Percentiles rank a stretch among this genome's conserved stretches.
phyloP scores from a whole-genome alignment of 1,284 basidiomycete genomes.

The Earliella scabrosa region DNA sequence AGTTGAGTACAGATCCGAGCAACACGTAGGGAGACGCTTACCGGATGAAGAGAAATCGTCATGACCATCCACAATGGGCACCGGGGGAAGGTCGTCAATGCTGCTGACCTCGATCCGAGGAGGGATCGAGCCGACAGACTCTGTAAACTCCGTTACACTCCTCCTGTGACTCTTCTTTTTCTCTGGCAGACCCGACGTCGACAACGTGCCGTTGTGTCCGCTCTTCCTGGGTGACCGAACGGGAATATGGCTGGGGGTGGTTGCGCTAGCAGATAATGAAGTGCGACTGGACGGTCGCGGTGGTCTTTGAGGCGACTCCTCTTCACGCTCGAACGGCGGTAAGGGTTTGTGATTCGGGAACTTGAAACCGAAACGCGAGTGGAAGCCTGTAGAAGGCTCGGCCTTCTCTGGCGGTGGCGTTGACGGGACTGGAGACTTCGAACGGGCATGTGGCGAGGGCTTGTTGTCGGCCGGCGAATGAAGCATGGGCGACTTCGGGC shows the following conservation, averaged over 20 bases:
- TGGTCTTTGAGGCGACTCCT: constrained; percentile 34
- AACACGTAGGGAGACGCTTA: constrained; percentile 26
- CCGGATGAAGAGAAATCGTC: constrained; percentile 37
- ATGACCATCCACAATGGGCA: constrained; percentile 22
- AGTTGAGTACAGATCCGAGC: background rate
- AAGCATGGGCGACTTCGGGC: constrained; percentile 28
- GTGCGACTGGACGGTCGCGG: constrained; percentile 33
- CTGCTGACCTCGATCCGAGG: constrained; percentile 25
- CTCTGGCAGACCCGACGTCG: constrained; percentile 7
- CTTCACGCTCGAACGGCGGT: constrained; percentile 45
- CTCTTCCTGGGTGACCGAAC: constrained; percentile 40
- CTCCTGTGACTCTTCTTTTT: constrained; percentile 34
- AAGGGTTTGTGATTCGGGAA: constrained; percentile 41
- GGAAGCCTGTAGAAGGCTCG: constrained; percentile 20
- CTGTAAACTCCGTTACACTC: constrained; percentile 35
- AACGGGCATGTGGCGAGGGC: constrained; percentile 9
- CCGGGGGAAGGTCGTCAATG: constrained; percentile 25
- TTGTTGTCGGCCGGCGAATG: constrained; percentile 12
- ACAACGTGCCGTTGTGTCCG: constrained; percentile 1
- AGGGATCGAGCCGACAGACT: constrained; percentile 33
- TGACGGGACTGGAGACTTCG: constrained; percentile 14
- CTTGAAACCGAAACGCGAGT: constrained; percentile 45
- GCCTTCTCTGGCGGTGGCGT: constrained; percentile 4
- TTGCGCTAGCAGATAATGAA: constrained; percentile 13
- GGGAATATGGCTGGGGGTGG: constrained; percentile 46